Evolutionary conservation across 257 asterid genomes (phyloP), one percentile per base, ranked within the genome.

Genomic region (Anisodus tanguticus): DNA sequence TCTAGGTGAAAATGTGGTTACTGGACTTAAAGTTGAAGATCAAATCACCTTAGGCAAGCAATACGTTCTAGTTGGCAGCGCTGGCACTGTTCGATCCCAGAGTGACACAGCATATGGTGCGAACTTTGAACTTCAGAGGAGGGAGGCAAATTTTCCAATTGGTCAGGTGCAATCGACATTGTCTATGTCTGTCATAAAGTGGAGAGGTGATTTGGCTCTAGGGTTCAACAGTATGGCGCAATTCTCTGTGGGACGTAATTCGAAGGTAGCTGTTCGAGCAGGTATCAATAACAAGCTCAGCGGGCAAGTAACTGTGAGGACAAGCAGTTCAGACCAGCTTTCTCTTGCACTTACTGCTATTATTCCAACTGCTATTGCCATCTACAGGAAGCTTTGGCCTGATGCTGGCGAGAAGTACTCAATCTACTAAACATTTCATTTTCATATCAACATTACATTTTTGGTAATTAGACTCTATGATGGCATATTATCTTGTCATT

Each of bases 251-350:
- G 98, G 98, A 1, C 92, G 98, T 2, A 90, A 90, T 60, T 94
- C 98, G 0, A 97, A 95, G 93, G 93, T 97, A 60, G 95, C 97
- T 1, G 92, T 97, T 81, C 90, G 98, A 16, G 99, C 98, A 3
- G 99, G 99, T 69, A 88, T 97, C 83, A 97, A 97, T 80, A 97
- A 97, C 88, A 97, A 97, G 92, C 89, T 92, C n/a, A 93, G 97
- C 26, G 99, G 99, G 49, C 99, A 97, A 93, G 55, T 97, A 26
- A 90, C 95, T 0, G 95, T 97, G 84, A 91, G 91, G 91, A 95
- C 98, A 16, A 97, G 99, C 91, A 97, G 98, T 85, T 94, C 99
- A 1, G 99, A 97, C 62, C 97, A 97, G 85, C 92, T 94, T 6
- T 90, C 98, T 9, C 92, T 97, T 62, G 99, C 99, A 4, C 95